Percentiles rank a stretch among this genome's conserved stretches.
Conservation (phyloP, 75 land plant genomes). For the Pinus tabuliformis region DNA sequence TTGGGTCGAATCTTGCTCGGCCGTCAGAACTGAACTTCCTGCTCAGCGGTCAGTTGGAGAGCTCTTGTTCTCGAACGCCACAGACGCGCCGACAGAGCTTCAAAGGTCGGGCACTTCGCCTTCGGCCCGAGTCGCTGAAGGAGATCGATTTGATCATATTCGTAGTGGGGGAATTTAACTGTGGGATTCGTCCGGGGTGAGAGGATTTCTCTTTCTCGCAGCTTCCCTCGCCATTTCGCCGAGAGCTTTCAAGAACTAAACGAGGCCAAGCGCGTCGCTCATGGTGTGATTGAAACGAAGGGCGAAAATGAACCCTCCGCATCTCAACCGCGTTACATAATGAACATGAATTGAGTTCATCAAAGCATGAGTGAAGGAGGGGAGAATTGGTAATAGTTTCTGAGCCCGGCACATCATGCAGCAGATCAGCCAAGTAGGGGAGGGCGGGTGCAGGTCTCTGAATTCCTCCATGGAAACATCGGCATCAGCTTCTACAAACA, state of each 20-base stretch:
- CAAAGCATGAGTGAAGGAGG: conserved; percentile 8
- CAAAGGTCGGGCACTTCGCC: conserved; percentile 45
- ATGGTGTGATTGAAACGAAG: conserved; percentile 26
- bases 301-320: conserved; percentile 52
- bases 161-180: conserved; percentile 28
- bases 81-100: conserved; percentile 28
- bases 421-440: conserved; percentile 24
- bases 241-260: conserved; percentile 37
- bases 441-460: conserved; percentile 32
- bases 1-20: conserved; percentile 21
- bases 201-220: conserved; percentile 16
- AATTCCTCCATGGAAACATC: conserved; percentile 22
- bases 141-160: conserved; percentile 31
- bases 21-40: conserved; percentile 23
- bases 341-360: too few relatives aligned
- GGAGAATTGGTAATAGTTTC: conserved; percentile 16
- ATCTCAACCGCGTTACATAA: conserved; percentile 43
- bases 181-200: conserved; percentile 33
- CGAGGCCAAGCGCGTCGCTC: conserved; percentile 23
- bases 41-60: conserved; percentile 15
- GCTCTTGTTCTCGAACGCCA: conserved; percentile 31
- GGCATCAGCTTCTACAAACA: conserved; percentile 44
- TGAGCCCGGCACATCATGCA: conserved; percentile 25
- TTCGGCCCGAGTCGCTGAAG: too few relatives aligned
- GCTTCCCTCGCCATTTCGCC: conserved; percentile 40